Conservation (phyloP, 495 filamentous ascomycete genomes). For the Penicillium diatomitis region DNA sequence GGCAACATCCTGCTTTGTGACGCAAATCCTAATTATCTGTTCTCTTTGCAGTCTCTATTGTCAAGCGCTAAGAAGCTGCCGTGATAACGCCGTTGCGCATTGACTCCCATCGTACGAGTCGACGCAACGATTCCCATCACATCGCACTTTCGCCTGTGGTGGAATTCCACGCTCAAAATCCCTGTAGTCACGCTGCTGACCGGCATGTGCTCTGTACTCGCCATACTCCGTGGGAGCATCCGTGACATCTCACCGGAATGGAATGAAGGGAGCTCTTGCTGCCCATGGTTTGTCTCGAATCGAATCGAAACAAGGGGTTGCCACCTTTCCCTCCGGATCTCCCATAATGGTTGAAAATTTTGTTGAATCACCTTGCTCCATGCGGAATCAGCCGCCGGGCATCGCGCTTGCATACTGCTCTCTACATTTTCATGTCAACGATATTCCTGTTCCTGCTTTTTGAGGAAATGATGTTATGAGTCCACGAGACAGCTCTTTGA, state of each 20-base stretch:
- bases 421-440: constrained; percentile 7
- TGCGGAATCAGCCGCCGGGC: too few relatives aligned
- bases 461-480: constrained; percentile 4
- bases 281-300: too few relatives aligned
- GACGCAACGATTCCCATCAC: constrained; percentile 23
- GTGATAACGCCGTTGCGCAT: constrained; percentile 10
- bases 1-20: neutral
- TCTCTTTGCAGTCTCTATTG: constrained; percentile 66
- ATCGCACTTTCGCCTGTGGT: constrained; percentile 16
- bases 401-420: constrained; percentile 12
- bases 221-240: constrained; percentile 1
- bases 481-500: constrained; percentile 5
- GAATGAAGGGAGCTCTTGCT: too few relatives aligned
- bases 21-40: constrained; percentile 1
- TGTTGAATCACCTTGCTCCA: neutral
- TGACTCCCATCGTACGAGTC: constrained; percentile 19
- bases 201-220: constrained; percentile 5
- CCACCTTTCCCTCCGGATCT: too few relatives aligned
- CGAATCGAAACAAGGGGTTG: too few relatives aligned
- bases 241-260: constrained; percentile 16
- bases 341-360: neutral
- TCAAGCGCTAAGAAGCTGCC: constrained; percentile 65
- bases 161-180: constrained; percentile 15
- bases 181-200: constrained; percentile 12
- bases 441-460: neutral